A percentile compares a stretch with the other conserved stretches of the same genome.
phyloP scores from a whole-genome alignment of 305 asterid genomes.

The Solanum hybrid region DNA sequence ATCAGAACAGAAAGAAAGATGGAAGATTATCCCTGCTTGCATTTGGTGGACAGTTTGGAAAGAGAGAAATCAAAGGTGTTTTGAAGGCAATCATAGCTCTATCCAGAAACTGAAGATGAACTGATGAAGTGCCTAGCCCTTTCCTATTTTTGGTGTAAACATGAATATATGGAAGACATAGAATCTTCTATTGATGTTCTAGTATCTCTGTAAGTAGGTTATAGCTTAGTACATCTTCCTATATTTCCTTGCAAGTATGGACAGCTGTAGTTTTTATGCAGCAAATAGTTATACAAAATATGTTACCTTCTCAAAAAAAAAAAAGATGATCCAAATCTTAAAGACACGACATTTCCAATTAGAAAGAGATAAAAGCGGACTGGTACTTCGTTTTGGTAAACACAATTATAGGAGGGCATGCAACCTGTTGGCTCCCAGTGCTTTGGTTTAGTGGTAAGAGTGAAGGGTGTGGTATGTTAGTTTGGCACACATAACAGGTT shows the following conservation, averaged over 20 bases:
- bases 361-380: background rate
- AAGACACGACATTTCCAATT: background rate
- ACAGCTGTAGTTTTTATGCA: background rate
- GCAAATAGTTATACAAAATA: background rate
- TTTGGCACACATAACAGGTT: background rate
- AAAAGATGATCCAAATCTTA: background rate
- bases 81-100: background rate
- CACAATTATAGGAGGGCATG: background rate
- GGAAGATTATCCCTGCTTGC: background rate
- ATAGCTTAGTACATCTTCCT: background rate
- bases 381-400: background rate
- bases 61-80: background rate
- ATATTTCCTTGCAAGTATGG: background rate
- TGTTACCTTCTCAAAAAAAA: background rate
- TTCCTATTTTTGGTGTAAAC: background rate
- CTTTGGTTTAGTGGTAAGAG: background rate
- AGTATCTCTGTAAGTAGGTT: background rate
- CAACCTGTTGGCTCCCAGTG: background rate
- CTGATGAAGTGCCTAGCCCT: background rate
- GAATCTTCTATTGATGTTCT: background rate
- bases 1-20: background rate
- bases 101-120: background rate
- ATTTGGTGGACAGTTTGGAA: background rate
- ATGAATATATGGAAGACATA: background rate
- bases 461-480: background rate